Evolutionary conservation across 192 early-diverging fungal species (phyloP).

Genomic region (Geranomyces michiganensis): DNA sequence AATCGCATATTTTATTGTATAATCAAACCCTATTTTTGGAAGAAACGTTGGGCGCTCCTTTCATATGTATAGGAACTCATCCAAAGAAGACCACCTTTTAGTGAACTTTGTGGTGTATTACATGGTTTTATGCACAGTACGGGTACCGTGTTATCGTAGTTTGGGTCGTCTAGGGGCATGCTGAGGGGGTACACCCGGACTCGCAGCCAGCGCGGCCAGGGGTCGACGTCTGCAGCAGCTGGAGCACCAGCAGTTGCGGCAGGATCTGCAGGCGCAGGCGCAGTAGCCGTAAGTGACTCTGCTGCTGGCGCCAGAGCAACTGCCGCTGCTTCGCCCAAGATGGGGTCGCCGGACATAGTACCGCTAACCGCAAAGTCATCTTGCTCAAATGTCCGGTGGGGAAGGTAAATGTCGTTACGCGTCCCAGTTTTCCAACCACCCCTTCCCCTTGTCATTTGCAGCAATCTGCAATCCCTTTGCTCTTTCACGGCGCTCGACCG

Average conservation of each 20-base stretch:
- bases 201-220: neutral
- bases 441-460: no score
- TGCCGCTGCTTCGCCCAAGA: neutral
- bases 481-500: no score
- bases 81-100: no score
- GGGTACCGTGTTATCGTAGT: no score
- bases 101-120: no score
- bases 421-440: no score
- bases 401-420: no score
- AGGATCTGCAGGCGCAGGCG: neutral
- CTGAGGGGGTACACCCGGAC: neutral
- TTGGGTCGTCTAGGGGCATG: neutral
- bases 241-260: neutral
- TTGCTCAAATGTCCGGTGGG: no score
- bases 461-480: no score
- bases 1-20: neutral
- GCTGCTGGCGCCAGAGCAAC: neutral
- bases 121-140: no score
- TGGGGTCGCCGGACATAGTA: neutral
- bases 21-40: neutral
- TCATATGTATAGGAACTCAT: neutral
- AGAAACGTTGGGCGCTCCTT: no score
- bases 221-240: neutral
- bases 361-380: no score
- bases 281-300: neutral